Evolutionary conservation across 2,329 filamentous ascomycete genomes (phyloP).

Genomic region (Nemania sp.): DNA sequence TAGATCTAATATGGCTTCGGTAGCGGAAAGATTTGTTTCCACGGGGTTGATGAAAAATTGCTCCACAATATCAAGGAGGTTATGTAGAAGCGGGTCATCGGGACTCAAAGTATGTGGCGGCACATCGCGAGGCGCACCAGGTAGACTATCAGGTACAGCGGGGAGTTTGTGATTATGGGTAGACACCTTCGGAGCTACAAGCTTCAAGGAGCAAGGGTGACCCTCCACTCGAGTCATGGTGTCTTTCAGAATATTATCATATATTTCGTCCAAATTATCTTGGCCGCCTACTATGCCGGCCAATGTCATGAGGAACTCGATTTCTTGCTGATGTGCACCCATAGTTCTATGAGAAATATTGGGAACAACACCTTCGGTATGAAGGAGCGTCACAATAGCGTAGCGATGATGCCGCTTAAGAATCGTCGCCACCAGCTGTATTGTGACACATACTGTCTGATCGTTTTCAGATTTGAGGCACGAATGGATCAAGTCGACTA

Average conservation of each 20-base stretch:
- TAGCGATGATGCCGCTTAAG: constrained; percentile 87
- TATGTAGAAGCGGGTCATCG: constrained; percentile 66
- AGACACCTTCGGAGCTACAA: constrained; percentile 66
- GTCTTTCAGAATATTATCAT: constrained; percentile 73
- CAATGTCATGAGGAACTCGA: constrained; percentile 71
- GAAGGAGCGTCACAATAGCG: constrained; percentile 76
- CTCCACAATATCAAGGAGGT: constrained; percentile 71
- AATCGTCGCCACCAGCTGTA: constrained; percentile 85
- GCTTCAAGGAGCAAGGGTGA: constrained; percentile 71
- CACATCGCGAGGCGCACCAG: constrained; percentile 65
- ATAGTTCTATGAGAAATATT: constrained; percentile 65
- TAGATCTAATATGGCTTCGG: constrained; percentile 79
- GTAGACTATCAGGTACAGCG: constrained; percentile 58
- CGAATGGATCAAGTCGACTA: constrained; percentile 87
- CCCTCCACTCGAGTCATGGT: constrained; percentile 70
- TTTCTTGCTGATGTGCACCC: constrained; percentile 75
- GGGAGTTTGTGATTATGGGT: constrained; percentile 62
- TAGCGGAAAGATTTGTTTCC: constrained; percentile 87
- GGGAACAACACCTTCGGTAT: constrained; percentile 63
- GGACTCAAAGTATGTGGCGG: constrained; percentile 64
- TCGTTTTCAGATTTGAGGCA: constrained; percentile 83
- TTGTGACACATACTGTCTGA: constrained; percentile 86
- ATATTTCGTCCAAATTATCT: constrained; percentile 72
- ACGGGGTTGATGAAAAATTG: constrained; percentile 89
- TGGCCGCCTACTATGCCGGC: constrained; percentile 71